Base-by-base conservation (phyloP, 2,329 filamentous ascomycete genomes). In the Colletotrichum gigasporum region DNA sequence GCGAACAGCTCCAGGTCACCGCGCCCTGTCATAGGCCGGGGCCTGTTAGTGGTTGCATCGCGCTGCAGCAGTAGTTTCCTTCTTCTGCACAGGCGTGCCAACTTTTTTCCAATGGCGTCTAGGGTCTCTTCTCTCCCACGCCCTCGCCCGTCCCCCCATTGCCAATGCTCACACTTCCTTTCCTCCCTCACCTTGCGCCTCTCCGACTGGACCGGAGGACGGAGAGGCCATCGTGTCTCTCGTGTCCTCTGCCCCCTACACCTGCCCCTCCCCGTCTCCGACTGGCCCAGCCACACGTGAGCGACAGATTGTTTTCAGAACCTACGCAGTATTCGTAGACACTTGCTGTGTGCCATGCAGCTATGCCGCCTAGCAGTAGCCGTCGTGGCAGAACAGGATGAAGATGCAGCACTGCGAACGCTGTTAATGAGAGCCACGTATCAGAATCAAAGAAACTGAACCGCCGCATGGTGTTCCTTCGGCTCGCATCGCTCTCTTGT, bases 41-140 rank as follows among this genome's bases (percentile, higher is more conserved):
- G 2, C 10, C 42, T 22, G 30, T 50, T 42, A 62, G 42, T 65
- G 62, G 56, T 62, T 65, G 62, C 62, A 65, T 64, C 56, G 41
- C 14, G 39, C 61, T 54, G 48, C 61, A 54, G 61, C 48, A 35
- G 42, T 55, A 45, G 42, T 54, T 55, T 48, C 48, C 61, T 39
- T 61, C 41, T 61, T 52, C 56, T 61, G 56, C 62, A 54, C 61
- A 61, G 28, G 37, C 41, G 34, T 65, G 62, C 62, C 62, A 65
- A 65, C 56, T 64, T 45, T 61, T 60, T 45, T 37, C n/a, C 24
- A 16, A 34, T 22, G 20, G 11, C 45, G n/a, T 30, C 48, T n/a
- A 22, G 37, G 7, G 12, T 44, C 41, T 16, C 34, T 28, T 48
- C 44, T 16, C 53, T 4, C 14, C 44, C 39, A 8, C 22, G 18